Conservation (phyloP, 192 early-diverging fungal genomes). For the Coemansia sp. region DNA sequence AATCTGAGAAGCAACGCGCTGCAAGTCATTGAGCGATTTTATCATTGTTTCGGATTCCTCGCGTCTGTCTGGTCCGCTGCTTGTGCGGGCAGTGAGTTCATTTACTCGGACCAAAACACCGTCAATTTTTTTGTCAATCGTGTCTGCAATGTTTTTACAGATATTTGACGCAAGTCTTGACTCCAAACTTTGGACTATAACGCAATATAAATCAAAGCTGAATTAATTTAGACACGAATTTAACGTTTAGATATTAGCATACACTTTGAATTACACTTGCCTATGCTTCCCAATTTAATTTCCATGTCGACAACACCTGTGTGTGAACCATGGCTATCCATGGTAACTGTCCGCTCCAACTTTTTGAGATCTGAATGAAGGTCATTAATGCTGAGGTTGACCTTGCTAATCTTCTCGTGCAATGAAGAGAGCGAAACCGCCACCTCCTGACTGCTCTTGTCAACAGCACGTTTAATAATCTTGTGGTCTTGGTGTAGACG, state of each 20-base stretch:
- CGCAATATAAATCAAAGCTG: neutral
- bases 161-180: constrained; percentile 7
- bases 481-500: constrained; percentile 48
- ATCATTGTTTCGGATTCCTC: neutral
- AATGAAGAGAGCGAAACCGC: constrained; percentile 30
- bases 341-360: constrained; percentile 29
- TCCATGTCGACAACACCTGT: constrained; percentile 37
- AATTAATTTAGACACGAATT: neutral
- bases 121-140: constrained; percentile 7
- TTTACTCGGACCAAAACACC: constrained; percentile 2
- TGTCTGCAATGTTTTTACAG: neutral
- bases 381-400: constrained; percentile 46
- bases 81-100: neutral
- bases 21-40: neutral
- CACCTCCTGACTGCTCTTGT: constrained; percentile 29
- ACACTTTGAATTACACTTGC: constrained; percentile 13
- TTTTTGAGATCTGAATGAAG: constrained; percentile 50
- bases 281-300: constrained; percentile 34
- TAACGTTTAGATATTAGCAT: neutral
- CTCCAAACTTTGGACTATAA: constrained; percentile 22
- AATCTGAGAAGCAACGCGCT: neutral
- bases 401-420: constrained; percentile 47
- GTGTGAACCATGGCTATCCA: constrained; percentile 18
- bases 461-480: constrained; percentile 31
- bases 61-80: neutral